Evolutionary conservation across 805 yeast species (phyloP), one percentile per base, ranked within the genome.

Genomic region (Hanseniaspora hatyaiensis): DNA sequence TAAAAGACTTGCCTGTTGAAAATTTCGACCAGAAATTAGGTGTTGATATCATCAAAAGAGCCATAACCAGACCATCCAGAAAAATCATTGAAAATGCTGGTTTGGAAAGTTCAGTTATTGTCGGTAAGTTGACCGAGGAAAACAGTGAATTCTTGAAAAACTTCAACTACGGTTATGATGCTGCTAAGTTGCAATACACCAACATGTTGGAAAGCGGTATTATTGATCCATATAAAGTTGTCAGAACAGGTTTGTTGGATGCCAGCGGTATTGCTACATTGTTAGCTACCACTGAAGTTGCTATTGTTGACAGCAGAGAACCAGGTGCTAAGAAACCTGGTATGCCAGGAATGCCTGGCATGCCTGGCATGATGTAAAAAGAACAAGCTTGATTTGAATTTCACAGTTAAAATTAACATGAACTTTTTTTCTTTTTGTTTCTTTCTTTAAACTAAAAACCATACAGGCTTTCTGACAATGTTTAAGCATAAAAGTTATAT

Each of bases 161-260:
- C 55, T 92, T 92, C 75, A 80, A 83, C 72, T 70, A 66, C 60
- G 98, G 98, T 66, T 88, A 79, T 72, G 89, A 92, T 70, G 80
- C 95, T 37, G 75, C 94, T 53, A 85, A 84, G 67, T 92, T 95
- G 57, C 86, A 85, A 69, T 85, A 77, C 72, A 86, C 92, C 54
- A 95, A 92, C 66, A 87, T 92, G 96, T 78, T 89, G 59, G 85
- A 85, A 55, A 80, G 92, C 51, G 98, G 98, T 74, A 89, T 92
- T 69, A 86, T 89, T 60, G 98, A 92, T 68, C 98, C 98, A 57
- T 86, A 89, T 77, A 89, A 87, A 77, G 97, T 89, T 57, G 96
- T 92, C 52, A 85, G 92, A 73, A 80, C 85, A 59, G 96, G 97
- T 53, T 73, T 92, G 61, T 85, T 85, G 50, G 97, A 92, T 61